Conservation (phyloP, 2,329 filamentous ascomycete species). For the Pyricularia grisea region DNA sequence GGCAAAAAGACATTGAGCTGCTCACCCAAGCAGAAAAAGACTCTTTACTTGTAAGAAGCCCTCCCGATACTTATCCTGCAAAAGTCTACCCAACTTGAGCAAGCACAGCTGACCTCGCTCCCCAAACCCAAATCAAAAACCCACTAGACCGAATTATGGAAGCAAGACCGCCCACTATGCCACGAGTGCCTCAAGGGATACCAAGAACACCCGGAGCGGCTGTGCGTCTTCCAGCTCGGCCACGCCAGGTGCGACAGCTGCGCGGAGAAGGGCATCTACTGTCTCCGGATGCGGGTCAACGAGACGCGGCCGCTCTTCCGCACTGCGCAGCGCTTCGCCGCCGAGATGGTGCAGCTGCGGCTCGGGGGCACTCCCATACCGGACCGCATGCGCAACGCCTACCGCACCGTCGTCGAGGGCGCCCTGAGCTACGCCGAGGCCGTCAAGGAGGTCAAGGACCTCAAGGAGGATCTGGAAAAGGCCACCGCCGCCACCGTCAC, state of each 20-base stretch:
- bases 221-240: background rate
- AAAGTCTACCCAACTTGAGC: background rate
- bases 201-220: background rate
- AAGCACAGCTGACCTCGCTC: background rate
- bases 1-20: background rate
- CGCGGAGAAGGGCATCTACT: background rate
- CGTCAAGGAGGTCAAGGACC: conserved; percentile 3
- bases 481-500: background rate
- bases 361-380: background rate
- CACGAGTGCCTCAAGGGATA: background rate
- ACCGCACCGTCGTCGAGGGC: background rate
- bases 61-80: background rate
- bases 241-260: background rate
- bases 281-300: background rate
- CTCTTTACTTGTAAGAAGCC: background rate
- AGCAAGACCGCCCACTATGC: conserved; percentile 3
- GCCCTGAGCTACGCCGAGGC: conserved; percentile 3
- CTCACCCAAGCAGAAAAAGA: background rate
- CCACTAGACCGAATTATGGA: background rate
- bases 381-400: background rate
- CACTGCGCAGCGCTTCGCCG: background rate
- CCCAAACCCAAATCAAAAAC: background rate
- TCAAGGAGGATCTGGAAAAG: background rate
- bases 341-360: background rate
- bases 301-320: conserved; percentile 1